A percentile compares a stretch with the other conserved stretches of the same genome.
Conservation (phyloP, 2,329 filamentous ascomycete genomes). For the Falciphora oryzae region DNA sequence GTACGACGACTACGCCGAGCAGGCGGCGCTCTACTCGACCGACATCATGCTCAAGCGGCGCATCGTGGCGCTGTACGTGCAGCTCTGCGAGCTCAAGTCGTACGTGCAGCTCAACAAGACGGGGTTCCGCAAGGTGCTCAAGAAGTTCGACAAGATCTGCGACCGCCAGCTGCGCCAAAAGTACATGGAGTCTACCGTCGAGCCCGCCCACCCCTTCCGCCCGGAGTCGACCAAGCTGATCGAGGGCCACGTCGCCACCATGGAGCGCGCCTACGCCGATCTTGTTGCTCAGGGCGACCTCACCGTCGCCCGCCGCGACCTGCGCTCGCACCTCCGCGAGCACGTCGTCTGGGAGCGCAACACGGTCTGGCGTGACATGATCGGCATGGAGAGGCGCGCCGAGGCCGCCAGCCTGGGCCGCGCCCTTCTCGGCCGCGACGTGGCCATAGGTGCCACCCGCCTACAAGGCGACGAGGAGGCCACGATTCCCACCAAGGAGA, state of each 20-base stretch:
- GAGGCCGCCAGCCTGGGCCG: constrained; percentile 90
- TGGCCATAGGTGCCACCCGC: constrained; percentile 48
- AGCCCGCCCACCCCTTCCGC: constrained; percentile 75
- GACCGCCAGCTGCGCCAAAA: constrained; percentile 71
- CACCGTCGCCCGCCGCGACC: constrained; percentile 70
- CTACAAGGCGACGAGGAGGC: constrained; percentile 81
- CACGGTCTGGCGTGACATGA: constrained; percentile 98
- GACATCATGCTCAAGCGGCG: constrained; percentile 89
- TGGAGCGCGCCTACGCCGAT: constrained; percentile 76
- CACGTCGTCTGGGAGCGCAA: constrained; percentile 99
- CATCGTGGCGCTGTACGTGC: constrained; percentile 80
- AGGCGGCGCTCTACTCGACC: constrained; percentile 59
- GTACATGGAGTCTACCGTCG: constrained; percentile 71
- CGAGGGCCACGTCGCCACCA: constrained; percentile 63
- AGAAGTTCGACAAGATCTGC: constrained; percentile 97
- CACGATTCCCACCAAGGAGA: constrained; percentile 54
- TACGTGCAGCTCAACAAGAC: constrained; percentile 95
- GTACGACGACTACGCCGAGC: constrained; percentile 75
- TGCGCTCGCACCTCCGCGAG: constrained; percentile 85
- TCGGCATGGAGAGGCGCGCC: constrained; percentile 90
- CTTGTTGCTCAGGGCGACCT: constrained; percentile 79
- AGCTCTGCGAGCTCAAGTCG: constrained; percentile 90
- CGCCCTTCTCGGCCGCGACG: constrained; percentile 63
- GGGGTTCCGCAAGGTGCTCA: constrained; percentile 91
- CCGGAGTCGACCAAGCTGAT: constrained; percentile 64